These are phyloP conservation scores for Phoma herbarum DNA, from an alignment of 2,329 filamentous ascomycete species.

Conservation along the genomic window DNA sequence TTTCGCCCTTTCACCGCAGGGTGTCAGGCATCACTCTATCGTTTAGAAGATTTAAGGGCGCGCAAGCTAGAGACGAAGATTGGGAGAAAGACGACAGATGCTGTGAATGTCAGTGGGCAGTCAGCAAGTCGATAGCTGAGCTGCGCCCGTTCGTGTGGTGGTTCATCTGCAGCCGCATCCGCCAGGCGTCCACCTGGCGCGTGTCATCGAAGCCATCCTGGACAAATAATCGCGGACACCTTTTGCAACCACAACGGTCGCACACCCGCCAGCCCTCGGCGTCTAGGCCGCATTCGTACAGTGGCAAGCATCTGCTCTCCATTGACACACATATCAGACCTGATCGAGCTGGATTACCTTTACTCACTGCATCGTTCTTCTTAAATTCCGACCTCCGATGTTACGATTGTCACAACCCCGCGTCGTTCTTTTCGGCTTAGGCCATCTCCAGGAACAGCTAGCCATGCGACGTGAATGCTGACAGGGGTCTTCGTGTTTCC, in stretches of 20 bases:
- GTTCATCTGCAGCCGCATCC: slow-evolving; percentile 28
- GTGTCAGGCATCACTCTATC: slow-evolving; percentile 22
- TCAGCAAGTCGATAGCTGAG: slow-evolving; percentile 20
- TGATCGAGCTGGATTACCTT: not conserved
- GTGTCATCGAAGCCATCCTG: slow-evolving; percentile 32
- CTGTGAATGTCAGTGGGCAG: slow-evolving; percentile 20
- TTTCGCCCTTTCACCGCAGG: slow-evolving; percentile 11
- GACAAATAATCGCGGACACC: slow-evolving; percentile 43
- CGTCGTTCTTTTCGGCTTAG: slow-evolving; percentile 9
- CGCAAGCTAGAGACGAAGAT: slow-evolving; percentile 1
- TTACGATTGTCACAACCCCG: slow-evolving; percentile 2
- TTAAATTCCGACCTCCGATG: slow-evolving; percentile 11
- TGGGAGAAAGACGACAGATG: slow-evolving; percentile 1
- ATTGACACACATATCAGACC: not conserved
- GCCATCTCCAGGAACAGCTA: slow-evolving; percentile 17
- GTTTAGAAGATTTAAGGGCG: not conserved
- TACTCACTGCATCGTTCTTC: slow-evolving; percentile 9
- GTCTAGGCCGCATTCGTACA: slow-evolving; percentile 20
- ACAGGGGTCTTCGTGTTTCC: slow-evolving; percentile 1
- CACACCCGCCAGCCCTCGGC: slow-evolving; percentile 21
- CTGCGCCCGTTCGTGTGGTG: slow-evolving; percentile 23
- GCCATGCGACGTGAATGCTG: slow-evolving; percentile 16
- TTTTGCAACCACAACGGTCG: slow-evolving; percentile 15
- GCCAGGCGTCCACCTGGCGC: slow-evolving; percentile 33
- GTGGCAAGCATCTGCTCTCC: slow-evolving; percentile 17